These are phyloP conservation scores for Drechmeria coniospora DNA, from an alignment of 2,329 filamentous ascomycete genomes.

Conservation along the genomic window DNA sequence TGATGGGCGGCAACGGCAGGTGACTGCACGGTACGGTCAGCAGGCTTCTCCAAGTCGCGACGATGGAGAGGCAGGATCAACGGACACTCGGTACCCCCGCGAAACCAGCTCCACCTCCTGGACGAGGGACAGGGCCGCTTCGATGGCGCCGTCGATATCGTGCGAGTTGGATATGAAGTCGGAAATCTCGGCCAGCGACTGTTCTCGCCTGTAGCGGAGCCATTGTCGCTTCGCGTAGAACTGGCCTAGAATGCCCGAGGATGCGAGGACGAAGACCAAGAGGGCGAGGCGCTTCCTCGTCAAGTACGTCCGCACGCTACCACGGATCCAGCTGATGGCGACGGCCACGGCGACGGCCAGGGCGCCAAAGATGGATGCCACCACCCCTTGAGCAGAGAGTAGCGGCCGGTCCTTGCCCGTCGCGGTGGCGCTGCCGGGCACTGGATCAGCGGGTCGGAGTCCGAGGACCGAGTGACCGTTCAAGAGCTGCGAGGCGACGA, in stretches of 20 bases:
- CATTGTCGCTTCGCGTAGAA: conserved; percentile 64
- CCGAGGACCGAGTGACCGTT: conserved; percentile 47
- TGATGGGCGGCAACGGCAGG: conserved; percentile 81
- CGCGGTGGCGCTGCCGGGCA: conserved; percentile 4
- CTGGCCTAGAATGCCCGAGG: conserved; percentile 42
- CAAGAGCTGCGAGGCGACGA: conserved; percentile 80
- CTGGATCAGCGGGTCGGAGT: conserved; percentile 12
- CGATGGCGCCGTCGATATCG: conserved; percentile 62
- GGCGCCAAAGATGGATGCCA: conserved; percentile 36
- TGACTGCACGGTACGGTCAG: conserved; percentile 38
- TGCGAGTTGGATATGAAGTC: conserved; percentile 60
- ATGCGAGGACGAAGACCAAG: conserved; percentile 35
- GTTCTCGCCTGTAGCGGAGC: conserved; percentile 61
- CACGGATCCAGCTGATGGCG: conserved; percentile 54
- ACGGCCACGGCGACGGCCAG: conserved; percentile 55
- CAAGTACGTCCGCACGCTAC: conserved; percentile 31
- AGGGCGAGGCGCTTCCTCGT: conserved; percentile 41
- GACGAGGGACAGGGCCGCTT: conserved; percentile 64
- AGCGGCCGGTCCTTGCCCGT: conserved; percentile 12
- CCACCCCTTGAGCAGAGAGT: conserved; percentile 26
- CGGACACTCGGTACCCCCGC: conserved; percentile 71
- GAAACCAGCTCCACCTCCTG: conserved; percentile 95
- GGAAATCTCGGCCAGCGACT: conserved; percentile 55
- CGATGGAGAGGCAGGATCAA: conserved; percentile 6
- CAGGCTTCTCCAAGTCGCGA: background rate